Evolutionary conservation across 768 basidiomycete species (phyloP).

Genomic region (Boletus subparvulus): DNA sequence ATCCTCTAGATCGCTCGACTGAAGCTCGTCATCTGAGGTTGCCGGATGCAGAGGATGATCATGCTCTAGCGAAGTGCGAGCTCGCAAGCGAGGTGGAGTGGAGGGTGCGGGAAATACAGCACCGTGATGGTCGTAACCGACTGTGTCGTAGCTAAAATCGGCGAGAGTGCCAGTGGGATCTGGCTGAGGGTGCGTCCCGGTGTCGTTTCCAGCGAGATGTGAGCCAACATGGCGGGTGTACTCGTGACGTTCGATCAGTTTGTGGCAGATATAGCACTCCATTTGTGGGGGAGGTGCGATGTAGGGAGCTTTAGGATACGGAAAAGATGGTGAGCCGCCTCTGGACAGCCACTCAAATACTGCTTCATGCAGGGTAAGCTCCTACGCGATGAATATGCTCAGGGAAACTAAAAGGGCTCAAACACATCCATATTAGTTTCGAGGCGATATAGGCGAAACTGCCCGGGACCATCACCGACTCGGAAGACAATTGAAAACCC

Average conservation of each 20-base stretch:
- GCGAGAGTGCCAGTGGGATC: neutral
- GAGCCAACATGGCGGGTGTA: conserved; percentile 12
- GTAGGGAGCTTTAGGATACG: neutral
- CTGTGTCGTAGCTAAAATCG: neutral
- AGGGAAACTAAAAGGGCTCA: neutral
- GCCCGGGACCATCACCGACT: neutral
- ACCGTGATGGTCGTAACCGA: neutral
- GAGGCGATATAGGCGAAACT: neutral
- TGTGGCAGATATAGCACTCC: conserved; percentile 19
- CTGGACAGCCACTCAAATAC: neutral
- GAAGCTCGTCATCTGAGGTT: neutral
- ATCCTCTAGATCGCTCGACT: neutral
- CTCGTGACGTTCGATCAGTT: conserved; percentile 9
- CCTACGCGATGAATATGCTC: neutral
- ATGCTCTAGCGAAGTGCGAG: neutral
- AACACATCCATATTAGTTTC: neutral
- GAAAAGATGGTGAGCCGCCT: neutral
- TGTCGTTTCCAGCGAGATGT: neutral
- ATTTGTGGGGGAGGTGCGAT: neutral
- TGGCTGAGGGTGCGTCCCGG: neutral
- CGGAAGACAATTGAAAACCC: conserved; percentile 4
- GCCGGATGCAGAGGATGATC: neutral
- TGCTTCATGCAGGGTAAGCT: neutral
- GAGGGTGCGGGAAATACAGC: neutral
- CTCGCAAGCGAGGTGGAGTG: neutral